phyloP scores from a whole-genome alignment of 2,329 filamentous ascomycete genomes.

The Orbilia blumenaviensis region DNA sequence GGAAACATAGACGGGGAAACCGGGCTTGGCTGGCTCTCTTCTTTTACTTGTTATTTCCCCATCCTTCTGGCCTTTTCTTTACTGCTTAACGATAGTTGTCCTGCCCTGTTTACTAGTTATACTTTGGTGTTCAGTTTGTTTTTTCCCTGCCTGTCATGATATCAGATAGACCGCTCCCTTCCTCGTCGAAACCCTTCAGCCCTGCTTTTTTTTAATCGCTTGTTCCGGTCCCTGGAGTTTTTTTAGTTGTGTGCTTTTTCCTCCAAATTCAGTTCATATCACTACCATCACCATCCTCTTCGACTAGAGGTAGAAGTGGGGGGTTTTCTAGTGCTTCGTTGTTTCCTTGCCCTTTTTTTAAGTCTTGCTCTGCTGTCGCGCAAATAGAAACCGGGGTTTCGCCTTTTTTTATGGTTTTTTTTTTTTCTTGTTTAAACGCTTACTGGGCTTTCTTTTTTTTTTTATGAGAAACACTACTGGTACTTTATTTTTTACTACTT shows the following conservation, averaged over 20 bases:
- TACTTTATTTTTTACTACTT: too few species aligned
- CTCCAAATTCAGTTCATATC: too few species aligned
- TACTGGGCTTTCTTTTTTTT: too few species aligned
- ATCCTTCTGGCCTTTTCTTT: not conserved
- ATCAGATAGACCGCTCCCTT: slow-evolving; percentile 48
- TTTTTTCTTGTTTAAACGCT: too few species aligned
- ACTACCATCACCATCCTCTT: too few species aligned
- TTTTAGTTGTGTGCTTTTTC: not conserved
- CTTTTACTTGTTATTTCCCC: not conserved
- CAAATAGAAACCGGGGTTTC: not conserved
- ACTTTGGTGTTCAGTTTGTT: not conserved
- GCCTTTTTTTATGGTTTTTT: not conserved
- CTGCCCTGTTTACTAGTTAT: too few species aligned
- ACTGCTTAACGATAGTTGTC: not conserved
- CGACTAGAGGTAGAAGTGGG: too few species aligned
- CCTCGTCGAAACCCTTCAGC: slow-evolving; percentile 15
- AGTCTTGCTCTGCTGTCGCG: not conserved
- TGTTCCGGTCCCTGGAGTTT: slow-evolving; percentile 6
- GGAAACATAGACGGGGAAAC: not conserved
- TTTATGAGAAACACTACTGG: not conserved
- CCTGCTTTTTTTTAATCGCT: slow-evolving; percentile 3
- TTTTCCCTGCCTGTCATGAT: slow-evolving; percentile 33
- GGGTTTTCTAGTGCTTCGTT: not conserved
- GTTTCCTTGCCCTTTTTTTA: not conserved
- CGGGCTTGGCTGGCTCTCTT: not conserved